Conservation (phyloP, 1,139 yeast species). For the Diutina neorugosa region DNA sequence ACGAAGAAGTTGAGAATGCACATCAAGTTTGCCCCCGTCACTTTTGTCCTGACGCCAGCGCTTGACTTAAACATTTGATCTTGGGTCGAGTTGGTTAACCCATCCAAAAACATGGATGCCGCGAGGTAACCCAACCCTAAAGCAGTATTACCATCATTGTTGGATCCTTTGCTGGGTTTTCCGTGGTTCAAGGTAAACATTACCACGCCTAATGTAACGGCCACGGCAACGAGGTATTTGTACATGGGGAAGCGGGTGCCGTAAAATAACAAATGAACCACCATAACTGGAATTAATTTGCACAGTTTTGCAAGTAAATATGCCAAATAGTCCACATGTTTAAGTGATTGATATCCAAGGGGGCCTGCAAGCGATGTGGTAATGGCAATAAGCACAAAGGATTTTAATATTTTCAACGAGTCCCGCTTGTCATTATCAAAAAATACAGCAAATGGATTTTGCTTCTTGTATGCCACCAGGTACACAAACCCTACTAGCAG, state of each 20-base stretch:
- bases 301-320: conserved; percentile 85
- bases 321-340: conserved; percentile 78
- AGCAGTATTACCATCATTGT: conserved; percentile 29
- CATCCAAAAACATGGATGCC: conserved; percentile 69
- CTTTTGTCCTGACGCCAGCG: conserved; percentile 7
- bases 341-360: conserved; percentile 59
- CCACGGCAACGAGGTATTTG: conserved; percentile 65
- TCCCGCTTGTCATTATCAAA: conserved; percentile 14
- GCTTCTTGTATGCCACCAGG: conserved; percentile 16
- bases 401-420: conserved; percentile 13
- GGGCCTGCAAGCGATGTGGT: conserved; percentile 81
- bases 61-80: conserved; percentile 58
- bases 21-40: conserved; percentile 81
- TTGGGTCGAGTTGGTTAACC: conserved; percentile 87
- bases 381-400: conserved; percentile 52
- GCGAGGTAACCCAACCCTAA: conserved; percentile 52
- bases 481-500: conserved; percentile 55
- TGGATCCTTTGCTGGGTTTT: conserved; percentile 11
- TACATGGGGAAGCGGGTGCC: conserved; percentile 59
- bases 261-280: conserved; percentile 67
- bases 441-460: conserved; percentile 12
- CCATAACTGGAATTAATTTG: conserved; percentile 84
- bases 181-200: conserved; percentile 50
- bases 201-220: conserved; percentile 74
- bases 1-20: conserved; percentile 60